Conservation (phyloP, 495 filamentous ascomycete species). For the Penicillium samsonianum region DNA sequence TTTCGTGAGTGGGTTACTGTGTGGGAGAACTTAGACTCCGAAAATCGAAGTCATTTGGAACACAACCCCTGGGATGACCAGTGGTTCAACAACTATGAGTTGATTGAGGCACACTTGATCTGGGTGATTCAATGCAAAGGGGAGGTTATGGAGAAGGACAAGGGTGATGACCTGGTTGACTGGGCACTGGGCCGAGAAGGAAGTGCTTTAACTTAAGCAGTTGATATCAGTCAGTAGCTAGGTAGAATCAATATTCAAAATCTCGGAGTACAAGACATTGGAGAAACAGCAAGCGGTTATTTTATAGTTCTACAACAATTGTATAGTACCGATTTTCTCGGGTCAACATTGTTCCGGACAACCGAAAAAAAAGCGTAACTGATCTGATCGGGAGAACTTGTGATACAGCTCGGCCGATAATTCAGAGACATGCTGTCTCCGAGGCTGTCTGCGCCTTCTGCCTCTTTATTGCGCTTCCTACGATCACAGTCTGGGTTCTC, state of each 20-base stretch:
- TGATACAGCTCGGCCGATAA: constrained; percentile 14
- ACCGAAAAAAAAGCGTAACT: constrained; percentile 31
- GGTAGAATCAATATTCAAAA: neutral
- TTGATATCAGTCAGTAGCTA: neutral
- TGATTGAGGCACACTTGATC: constrained; percentile 1
- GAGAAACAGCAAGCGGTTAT: neutral
- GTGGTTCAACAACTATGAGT: constrained; percentile 7
- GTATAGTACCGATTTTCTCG: constrained; percentile 8
- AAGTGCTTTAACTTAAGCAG: neutral
- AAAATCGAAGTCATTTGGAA: neutral
- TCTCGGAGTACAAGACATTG: neutral
- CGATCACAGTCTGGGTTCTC: constrained; percentile 61
- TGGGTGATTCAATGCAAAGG: constrained; percentile 5
- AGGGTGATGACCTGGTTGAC: constrained; percentile 11
- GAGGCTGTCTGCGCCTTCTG: constrained; percentile 55
- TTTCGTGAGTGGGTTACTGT: neutral
- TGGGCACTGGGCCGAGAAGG: constrained; percentile 11
- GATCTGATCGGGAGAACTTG: constrained; percentile 19
- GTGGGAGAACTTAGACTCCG: neutral
- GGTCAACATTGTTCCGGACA: constrained; percentile 26
- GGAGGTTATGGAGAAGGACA: constrained; percentile 3
- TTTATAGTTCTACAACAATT: neutral
- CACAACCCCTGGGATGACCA: neutral
- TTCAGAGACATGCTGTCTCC: constrained; percentile 42
- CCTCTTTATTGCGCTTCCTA: constrained; percentile 61